These are phyloP conservation scores for Scedosporium apiospermum DNA, from an alignment of 2,329 filamentous ascomycete genomes.

Conservation along the genomic window DNA sequence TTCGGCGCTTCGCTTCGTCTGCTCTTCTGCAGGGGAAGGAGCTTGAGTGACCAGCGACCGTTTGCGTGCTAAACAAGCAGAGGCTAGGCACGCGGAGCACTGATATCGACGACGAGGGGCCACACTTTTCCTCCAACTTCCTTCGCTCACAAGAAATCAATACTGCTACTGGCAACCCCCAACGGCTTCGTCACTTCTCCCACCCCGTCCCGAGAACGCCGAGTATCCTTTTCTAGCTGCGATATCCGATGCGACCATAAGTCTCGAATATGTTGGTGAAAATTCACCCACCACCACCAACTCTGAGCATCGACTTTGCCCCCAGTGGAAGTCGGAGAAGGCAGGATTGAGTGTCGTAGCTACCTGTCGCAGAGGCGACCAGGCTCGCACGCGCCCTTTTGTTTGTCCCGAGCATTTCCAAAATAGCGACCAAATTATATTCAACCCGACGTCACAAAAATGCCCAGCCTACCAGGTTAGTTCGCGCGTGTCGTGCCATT, in stretches of 20 bases:
- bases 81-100: no score
- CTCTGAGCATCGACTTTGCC: constrained; percentile 2
- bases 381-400: neutral
- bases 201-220: neutral
- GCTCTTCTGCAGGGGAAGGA: no score
- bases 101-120: no score
- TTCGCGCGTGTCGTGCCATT: constrained; percentile 10
- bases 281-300: constrained; percentile 4
- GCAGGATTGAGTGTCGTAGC: neutral
- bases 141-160: neutral
- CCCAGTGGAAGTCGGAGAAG: constrained; percentile 5
- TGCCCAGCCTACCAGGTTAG: constrained; percentile 50
- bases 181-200: no score
- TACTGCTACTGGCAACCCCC: neutral
- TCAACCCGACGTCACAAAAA: constrained; percentile 23
- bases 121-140: no score
- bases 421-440: constrained; percentile 2
- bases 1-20: no score
- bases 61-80: no score
- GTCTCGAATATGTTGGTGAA: constrained; percentile 7
- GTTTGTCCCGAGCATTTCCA: neutral
- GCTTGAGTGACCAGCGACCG: no score
- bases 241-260: neutral
- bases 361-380: neutral
- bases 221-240: neutral